Evolutionary conservation across 2,329 filamentous ascomycete genomes (phyloP).

Genomic region (Botryotinia calthae): DNA sequence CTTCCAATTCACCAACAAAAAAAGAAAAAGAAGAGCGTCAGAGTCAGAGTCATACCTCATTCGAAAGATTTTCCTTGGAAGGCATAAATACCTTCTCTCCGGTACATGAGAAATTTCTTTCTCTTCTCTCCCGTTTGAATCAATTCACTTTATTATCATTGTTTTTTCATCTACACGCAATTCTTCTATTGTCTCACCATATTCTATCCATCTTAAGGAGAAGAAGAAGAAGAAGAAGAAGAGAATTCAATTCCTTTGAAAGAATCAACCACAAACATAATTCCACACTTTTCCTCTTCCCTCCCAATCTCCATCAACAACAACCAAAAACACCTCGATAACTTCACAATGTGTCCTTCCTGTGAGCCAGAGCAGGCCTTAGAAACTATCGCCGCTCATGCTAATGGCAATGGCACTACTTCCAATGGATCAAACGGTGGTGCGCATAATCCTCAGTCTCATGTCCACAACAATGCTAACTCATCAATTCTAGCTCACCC

Average conservation of each 20-base stretch:
- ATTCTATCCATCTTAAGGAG: background rate
- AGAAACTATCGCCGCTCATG: slow-evolving; percentile 23
- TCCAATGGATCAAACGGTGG: slow-evolving; percentile 18
- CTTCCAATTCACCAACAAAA: background rate
- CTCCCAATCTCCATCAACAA: background rate
- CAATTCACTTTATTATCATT: background rate
- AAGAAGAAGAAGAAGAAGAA: background rate
- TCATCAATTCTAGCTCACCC: slow-evolving; percentile 41
- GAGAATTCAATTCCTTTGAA: slow-evolving; percentile 12
- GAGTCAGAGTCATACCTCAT: slow-evolving; percentile 10
- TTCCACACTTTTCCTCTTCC: background rate
- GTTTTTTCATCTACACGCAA: background rate
- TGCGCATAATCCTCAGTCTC: slow-evolving; percentile 19
- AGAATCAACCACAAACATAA: background rate
- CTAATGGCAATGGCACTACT: slow-evolving; percentile 34
- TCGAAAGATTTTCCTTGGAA: slow-evolving; percentile 8
- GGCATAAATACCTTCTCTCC: slow-evolving; percentile 10
- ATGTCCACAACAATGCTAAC: slow-evolving; percentile 23
- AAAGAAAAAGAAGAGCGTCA: background rate
- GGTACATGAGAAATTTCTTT: background rate
- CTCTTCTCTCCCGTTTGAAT: background rate
- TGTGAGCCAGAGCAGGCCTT: slow-evolving; percentile 39
- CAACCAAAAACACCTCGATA: background rate
- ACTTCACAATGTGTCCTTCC: slow-evolving; percentile 45
- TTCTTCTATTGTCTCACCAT: background rate